Conservation (phyloP, 2,329 filamentous ascomycete genomes). For the Aspergillus hortae region DNA sequence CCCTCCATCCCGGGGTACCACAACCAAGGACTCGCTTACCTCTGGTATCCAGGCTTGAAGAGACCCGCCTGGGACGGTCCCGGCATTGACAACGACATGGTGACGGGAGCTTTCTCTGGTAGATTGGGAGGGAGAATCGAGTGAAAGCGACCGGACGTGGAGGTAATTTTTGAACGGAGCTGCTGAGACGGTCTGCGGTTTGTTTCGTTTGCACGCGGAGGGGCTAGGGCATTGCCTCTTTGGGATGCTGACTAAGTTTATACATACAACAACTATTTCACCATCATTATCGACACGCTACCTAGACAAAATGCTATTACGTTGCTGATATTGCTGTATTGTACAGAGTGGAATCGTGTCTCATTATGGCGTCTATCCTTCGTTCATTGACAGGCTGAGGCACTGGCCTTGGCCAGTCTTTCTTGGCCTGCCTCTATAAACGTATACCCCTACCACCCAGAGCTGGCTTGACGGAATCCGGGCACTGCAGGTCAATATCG, state of each 20-base stretch:
- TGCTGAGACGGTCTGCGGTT: constrained; percentile 29
- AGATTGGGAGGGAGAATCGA: background rate
- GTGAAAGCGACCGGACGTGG: constrained; percentile 7
- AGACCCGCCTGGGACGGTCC: constrained; percentile 88
- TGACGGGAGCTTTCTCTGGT: constrained; percentile 25
- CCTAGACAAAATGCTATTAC: no score
- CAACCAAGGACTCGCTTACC: constrained; percentile 55
- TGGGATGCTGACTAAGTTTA: constrained; percentile 7
- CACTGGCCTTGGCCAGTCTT: no score
- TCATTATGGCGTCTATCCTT: no score
- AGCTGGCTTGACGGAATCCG: constrained; percentile 18
- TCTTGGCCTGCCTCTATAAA: no score
- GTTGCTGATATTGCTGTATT: no score
- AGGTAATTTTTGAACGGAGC: constrained; percentile 37
- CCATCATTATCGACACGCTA: no score
- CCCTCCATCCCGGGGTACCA: constrained; percentile 11
- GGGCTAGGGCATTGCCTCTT: constrained; percentile 20
- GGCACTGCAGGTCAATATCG: constrained; percentile 12
- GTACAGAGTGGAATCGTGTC: no score
- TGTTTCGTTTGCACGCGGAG: constrained; percentile 38
- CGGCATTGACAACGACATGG: constrained; percentile 95
- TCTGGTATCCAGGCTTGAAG: constrained; percentile 96
- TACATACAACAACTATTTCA: background rate
- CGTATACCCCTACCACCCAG: no score
- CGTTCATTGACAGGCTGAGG: no score